Percentiles rank a stretch among this genome's conserved stretches.
phyloP scores from a whole-genome alignment of 2,329 filamentous ascomycete genomes.

The Trichoderma polysporum region DNA sequence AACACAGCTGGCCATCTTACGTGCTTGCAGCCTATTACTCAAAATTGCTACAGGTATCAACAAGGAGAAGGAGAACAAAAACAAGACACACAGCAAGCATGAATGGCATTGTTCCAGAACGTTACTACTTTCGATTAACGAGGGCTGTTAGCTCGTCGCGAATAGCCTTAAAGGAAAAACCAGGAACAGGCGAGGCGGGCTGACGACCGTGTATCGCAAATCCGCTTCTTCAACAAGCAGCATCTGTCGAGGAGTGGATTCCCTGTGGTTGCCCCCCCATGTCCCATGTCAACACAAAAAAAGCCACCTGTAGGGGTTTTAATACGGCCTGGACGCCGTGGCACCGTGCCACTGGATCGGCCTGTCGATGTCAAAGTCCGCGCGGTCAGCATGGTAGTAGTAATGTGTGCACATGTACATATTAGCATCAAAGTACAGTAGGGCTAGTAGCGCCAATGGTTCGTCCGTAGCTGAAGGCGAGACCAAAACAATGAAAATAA shows the following conservation, averaged over 20 bases:
- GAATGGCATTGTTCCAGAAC: not conserved
- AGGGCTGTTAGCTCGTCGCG: not conserved
- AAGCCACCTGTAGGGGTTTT: slow-evolving; percentile 6
- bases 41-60: not conserved
- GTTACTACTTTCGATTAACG: not conserved
- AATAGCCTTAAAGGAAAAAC: not conserved
- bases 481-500: not conserved
- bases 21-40: not conserved
- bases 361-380: not conserved
- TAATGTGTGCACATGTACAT: not conserved
- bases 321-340: slow-evolving; percentile 5
- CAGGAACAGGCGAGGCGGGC: not conserved
- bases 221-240: not conserved
- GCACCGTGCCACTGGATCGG: slow-evolving; percentile 16
- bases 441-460: not conserved
- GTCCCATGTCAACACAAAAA: not conserved
- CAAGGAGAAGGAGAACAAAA: not conserved
- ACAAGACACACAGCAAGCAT: not conserved
- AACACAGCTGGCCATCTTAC: not conserved
- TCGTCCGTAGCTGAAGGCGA: not conserved
- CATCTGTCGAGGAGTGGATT: not conserved
- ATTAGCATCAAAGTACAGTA: not conserved
- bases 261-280: too few relatives aligned
- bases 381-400: not conserved
- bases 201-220: not conserved